Percentiles rank a stretch among this genome's conserved stretches.
phyloP scores from a whole-genome alignment of 2,329 filamentous ascomycete species.

The Colletotrichum abscissum region DNA sequence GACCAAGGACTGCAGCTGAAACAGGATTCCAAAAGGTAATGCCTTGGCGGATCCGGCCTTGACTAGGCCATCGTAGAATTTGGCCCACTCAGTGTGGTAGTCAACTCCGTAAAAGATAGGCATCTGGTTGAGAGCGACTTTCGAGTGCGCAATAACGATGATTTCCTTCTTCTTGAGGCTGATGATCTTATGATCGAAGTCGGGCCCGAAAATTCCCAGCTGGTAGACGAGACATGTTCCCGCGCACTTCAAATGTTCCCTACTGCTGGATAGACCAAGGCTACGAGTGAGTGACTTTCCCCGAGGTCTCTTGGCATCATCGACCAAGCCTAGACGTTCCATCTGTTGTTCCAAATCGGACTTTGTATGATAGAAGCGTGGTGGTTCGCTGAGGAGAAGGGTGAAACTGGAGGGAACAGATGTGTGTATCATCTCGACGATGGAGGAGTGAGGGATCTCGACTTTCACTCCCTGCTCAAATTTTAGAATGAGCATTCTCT shows the following conservation, averaged over 20 bases:
- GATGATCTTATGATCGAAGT: constrained; percentile 39
- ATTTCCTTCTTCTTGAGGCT: constrained; percentile 40
- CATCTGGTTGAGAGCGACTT: constrained; percentile 5
- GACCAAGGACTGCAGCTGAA: constrained; percentile 72
- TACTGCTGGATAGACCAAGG: constrained; percentile 39
- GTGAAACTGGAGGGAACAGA: constrained; percentile 52
- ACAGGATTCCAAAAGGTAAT: constrained; percentile 66
- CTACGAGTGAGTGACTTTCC: not conserved
- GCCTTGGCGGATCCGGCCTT: constrained; percentile 40
- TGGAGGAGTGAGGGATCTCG: constrained; percentile 60
- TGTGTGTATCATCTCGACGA: constrained; percentile 57
- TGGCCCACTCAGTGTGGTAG: constrained; percentile 41
- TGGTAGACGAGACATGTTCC: constrained; percentile 59
- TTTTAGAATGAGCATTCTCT: constrained; percentile 53
- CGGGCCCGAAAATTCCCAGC: constrained; percentile 41
- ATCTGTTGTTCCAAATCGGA: not conserved
- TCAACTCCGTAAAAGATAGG: constrained; percentile 14
- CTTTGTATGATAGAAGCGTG: constrained; percentile 55
- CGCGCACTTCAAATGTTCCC: constrained; percentile 46
- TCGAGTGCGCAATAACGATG: constrained; percentile 36
- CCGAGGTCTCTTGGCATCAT: not conserved
- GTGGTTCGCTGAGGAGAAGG: constrained; percentile 63
- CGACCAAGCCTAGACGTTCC: not conserved
- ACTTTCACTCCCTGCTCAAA: constrained; percentile 37
- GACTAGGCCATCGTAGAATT: constrained; percentile 6